A percentile compares a stretch with the other conserved stretches of the same genome.
Evolutionary conservation across 2,329 filamentous ascomycete genomes (phyloP).

Genomic region (Scedosporium dehoogii): DNA sequence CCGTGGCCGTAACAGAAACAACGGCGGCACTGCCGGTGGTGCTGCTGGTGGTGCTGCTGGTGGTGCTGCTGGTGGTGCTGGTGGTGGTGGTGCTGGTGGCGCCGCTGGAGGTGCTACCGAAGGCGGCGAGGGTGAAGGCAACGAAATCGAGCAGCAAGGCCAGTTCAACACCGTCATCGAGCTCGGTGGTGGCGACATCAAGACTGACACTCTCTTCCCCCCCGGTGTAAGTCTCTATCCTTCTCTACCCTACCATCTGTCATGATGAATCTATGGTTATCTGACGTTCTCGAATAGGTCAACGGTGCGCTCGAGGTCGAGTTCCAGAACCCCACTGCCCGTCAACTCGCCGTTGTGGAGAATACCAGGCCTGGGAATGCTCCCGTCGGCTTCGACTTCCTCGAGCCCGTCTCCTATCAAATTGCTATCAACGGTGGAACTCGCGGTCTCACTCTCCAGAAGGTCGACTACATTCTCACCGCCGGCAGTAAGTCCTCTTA

Average conservation of each 20-base stretch:
- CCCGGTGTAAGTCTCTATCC: constrained; percentile 18
- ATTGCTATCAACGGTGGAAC: constrained; percentile 22
- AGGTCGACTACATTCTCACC: constrained; percentile 29
- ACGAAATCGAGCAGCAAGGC: constrained; percentile 21
- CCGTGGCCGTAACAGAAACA: background rate
- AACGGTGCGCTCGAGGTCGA: constrained; percentile 28
- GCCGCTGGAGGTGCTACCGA: background rate
- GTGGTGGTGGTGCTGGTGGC: background rate
- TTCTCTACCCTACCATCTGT: background rate
- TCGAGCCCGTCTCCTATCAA: constrained; percentile 26
- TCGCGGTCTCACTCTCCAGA: constrained; percentile 22
- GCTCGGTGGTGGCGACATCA: constrained; percentile 20
- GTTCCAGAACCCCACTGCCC: constrained; percentile 23
- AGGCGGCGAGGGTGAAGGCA: constrained; percentile 10
- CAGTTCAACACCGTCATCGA: constrained; percentile 19
- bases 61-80: background rate
- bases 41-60: background rate
- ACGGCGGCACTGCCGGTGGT: background rate
- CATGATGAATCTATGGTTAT: background rate
- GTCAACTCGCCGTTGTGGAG: constrained; percentile 25
- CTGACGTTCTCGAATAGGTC: constrained; percentile 8
- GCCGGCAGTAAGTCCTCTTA: constrained; percentile 19
- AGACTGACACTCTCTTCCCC: constrained; percentile 23
- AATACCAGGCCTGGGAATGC: constrained; percentile 23
- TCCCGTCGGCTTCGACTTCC: constrained; percentile 24